These are phyloP conservation scores for Thalassiosira hispida DNA, from an alignment of 352 stramenopile species.

Conservation along the genomic window DNA sequence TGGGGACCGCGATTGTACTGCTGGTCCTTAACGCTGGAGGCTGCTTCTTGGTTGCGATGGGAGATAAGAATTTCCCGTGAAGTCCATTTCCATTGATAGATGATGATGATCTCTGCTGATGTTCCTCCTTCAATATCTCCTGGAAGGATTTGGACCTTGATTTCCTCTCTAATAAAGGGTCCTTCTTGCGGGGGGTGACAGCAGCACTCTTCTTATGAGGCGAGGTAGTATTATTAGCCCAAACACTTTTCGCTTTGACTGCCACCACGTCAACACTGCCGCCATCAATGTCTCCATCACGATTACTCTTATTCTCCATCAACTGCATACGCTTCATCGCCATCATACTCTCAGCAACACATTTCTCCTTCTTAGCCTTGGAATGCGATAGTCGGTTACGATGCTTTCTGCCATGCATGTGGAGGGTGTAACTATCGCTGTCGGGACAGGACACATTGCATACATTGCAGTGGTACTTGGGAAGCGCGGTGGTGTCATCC, in stretches of 20 bases:
- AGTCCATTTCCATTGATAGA: background rate
- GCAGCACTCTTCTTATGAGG: background rate
- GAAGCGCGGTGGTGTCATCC: background rate
- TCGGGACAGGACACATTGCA: conserved; percentile 77
- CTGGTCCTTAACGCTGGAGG: background rate
- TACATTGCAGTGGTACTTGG: conserved; percentile 65
- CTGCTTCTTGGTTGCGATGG: conserved; percentile 1
- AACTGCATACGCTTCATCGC: conserved; percentile 68
- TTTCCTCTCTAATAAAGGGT: conserved; percentile 10
- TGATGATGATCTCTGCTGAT: conserved; percentile 11
- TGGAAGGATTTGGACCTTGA: conserved; percentile 43
- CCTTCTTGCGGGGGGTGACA: background rate
- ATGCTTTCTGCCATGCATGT: conserved; percentile 82
- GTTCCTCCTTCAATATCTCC: conserved; percentile 50
- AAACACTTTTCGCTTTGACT: conserved; percentile 13
- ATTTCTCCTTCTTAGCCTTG: conserved; percentile 68
- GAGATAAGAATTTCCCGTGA: background rate
- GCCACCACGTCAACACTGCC: no score
- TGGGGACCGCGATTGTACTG: background rate
- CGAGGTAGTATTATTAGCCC: conserved; percentile 5
- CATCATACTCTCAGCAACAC: conserved; percentile 70
- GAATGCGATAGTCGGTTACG: conserved; percentile 72
- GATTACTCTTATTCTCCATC: conserved; percentile 33
- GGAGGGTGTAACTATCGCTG: conserved; percentile 66
- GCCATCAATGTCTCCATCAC: background rate